A percentile compares a stretch with the other conserved stretches of the same genome.
These are phyloP conservation scores for Spergularia azorica DNA, from an alignment of 179 eudicot species.

Conservation along the genomic window DNA sequence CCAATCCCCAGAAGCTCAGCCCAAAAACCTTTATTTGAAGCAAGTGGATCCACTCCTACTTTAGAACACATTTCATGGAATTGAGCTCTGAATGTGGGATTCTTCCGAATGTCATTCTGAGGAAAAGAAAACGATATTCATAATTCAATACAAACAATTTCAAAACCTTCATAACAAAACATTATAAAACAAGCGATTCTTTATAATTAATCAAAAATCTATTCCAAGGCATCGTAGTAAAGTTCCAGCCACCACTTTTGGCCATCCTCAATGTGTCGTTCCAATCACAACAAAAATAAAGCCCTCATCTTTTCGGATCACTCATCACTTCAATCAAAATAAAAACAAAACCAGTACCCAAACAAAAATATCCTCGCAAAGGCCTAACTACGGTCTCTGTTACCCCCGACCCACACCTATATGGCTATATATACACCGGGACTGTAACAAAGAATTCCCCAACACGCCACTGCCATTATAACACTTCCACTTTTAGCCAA, in stretches of 20 bases:
- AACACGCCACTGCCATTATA: no score
- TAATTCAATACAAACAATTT: neutral
- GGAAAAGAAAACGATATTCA: slow-evolving; percentile 15
- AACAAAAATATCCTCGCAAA: no score
- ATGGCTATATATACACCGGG: no score
- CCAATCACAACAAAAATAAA: no score
- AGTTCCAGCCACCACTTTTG: slow-evolving; percentile 1
- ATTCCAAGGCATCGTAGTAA: slow-evolving; percentile 6
- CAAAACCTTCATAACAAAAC: neutral
- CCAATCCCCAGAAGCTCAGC: slow-evolving; percentile 96
- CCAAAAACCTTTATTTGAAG: slow-evolving; percentile 99
- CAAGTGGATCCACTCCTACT: slow-evolving; percentile 97
- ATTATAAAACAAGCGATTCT: neutral
- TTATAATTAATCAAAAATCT: neutral
- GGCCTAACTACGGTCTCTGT: no score
- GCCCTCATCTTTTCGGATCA: no score
- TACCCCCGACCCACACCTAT: no score
- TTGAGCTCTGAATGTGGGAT: slow-evolving; percentile 93
- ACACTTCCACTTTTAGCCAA: no score
- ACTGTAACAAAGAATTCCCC: no score
- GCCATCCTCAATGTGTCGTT: no score
- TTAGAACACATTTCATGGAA: slow-evolving; percentile 99
- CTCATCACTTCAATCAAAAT: neutral
- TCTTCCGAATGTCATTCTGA: slow-evolving; percentile 98
- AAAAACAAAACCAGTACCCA: neutral